Percentiles rank a stretch among this genome's conserved stretches.
Conservation (phyloP, 2,329 filamentous ascomycete genomes). For the Lecanoromycetidae sp. region DNA sequence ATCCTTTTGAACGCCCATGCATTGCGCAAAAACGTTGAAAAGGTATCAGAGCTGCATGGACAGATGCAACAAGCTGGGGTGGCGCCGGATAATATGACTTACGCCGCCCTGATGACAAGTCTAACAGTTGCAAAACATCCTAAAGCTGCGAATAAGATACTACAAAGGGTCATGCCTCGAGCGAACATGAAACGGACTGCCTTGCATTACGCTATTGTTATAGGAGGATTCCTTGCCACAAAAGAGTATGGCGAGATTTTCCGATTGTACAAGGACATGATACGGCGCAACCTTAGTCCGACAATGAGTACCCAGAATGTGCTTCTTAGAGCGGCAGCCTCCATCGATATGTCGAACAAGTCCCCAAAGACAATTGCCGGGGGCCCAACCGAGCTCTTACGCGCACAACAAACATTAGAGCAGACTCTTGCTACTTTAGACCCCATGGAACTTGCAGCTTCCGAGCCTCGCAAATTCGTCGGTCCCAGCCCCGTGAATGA, state of each 20-base stretch:
- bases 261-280: slow-evolving; percentile 37
- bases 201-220: slow-evolving; percentile 43
- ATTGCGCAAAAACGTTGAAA: slow-evolving; percentile 44
- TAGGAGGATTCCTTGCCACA: slow-evolving; percentile 37
- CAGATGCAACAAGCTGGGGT: slow-evolving; percentile 44
- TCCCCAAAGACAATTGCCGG: slow-evolving; percentile 1
- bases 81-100: slow-evolving; percentile 44
- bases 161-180: slow-evolving; percentile 38
- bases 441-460: slow-evolving; percentile 32
- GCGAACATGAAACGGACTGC: slow-evolving; percentile 33
- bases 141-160: slow-evolving; percentile 44
- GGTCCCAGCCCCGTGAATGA: slow-evolving; percentile 27
- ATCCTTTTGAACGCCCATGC: slow-evolving; percentile 59
- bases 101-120: slow-evolving; percentile 48
- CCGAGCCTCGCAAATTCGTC: slow-evolving; percentile 29
- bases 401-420: slow-evolving; percentile 15
- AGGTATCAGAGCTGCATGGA: slow-evolving; percentile 42
- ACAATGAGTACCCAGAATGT: slow-evolving; percentile 34
- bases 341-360: slow-evolving; percentile 18
- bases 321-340: slow-evolving; percentile 26
- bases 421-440: slow-evolving; percentile 31
- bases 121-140: slow-evolving; percentile 42
- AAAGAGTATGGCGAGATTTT: slow-evolving; percentile 35
- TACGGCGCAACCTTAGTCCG: slow-evolving; percentile 26
- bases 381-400: slow-evolving; percentile 17